Base-by-base conservation (phyloP, 257 asterid genomes). In the Solanum ahanhuiri region DNA sequence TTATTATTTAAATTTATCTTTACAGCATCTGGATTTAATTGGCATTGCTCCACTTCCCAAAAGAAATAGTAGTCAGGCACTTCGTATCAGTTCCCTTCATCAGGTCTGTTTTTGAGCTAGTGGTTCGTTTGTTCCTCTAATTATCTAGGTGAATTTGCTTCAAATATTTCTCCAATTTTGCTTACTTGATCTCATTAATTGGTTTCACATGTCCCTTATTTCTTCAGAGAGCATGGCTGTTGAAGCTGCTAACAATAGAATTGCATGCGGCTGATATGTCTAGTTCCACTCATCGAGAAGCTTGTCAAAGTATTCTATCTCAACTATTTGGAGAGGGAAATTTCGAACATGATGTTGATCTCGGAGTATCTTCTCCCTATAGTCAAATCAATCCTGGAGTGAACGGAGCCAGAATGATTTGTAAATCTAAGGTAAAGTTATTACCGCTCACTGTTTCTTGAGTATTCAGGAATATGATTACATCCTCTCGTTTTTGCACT, bases 21-120 rank as follows among this genome's bases (percentile, higher is more conserved):
- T 73, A 57, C 93, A 97, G 98, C 99, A 97, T 89, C 92, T 97
- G 84, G 92, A 88, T 88, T 88, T 94, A 84, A 88, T 94, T 91
- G 98, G 98, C 86, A 89, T 92, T 87, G 91, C 98, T 73, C 93
- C 97, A 73, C 97, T 96, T 81, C 98, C 98, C 69, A 91, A 90
- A 87, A 92, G 98, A 90, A 93, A 87, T 88, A 84, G 71, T 83
- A 89, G 88, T 85, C 98, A 93, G 90, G 89, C 96, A 87, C 95
- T 97, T 83, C 98, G 98, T 10, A 93, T 94, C 91, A 94, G 98
- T 92, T 92, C 96, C 69, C 96, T 97, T 87, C 99, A 95, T 94
- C 99, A 95, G 98, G 98, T 97, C 82, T 86, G 45, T 87, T 88
- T 51, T 83, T 69, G 41, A 84, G 83, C 66, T 39, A 22, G 81